A percentile compares a stretch with the other conserved stretches of the same genome.
These are phyloP conservation scores for Phytopythium sindhum DNA, from an alignment of 352 stramenopile species.

Conservation along the genomic window DNA sequence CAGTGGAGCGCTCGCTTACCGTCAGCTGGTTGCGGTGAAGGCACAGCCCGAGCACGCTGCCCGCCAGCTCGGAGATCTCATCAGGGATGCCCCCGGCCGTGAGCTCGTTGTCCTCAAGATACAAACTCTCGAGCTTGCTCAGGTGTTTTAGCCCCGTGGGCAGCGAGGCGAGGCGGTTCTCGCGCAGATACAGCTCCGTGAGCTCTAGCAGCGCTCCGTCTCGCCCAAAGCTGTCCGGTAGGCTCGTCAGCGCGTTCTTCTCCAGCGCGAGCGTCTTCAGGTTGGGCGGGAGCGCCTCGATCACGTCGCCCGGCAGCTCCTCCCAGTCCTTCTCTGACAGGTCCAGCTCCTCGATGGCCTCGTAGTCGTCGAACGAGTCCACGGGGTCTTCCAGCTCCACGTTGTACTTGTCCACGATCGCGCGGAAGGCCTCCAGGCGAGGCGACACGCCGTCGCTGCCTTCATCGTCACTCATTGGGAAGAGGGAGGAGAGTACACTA, in stretches of 20 bases:
- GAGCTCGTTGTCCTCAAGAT: slow-evolving; percentile 85
- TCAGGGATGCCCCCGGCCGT: slow-evolving; percentile 55
- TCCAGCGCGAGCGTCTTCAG: slow-evolving; percentile 79
- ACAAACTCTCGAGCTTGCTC: slow-evolving; percentile 70
- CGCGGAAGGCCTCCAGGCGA: slow-evolving; percentile 45
- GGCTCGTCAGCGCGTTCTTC: slow-evolving; percentile 58
- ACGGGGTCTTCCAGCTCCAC: slow-evolving; percentile 69
- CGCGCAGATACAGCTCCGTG: slow-evolving; percentile 78
- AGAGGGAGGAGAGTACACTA: background rate
- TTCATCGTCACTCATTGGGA: slow-evolving; percentile 48
- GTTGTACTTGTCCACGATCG: slow-evolving; percentile 62
- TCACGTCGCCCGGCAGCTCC: slow-evolving; percentile 54
- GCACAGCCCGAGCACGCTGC: slow-evolving; percentile 61
- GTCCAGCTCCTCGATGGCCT: slow-evolving; percentile 77
- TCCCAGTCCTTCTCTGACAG: slow-evolving; percentile 71
- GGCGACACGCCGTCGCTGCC: slow-evolving; percentile 20
- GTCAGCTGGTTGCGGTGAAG: slow-evolving; percentile 79
- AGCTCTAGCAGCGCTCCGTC: slow-evolving; percentile 28
- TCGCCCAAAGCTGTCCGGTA: slow-evolving; percentile 54
- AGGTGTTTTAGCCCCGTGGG: slow-evolving; percentile 50
- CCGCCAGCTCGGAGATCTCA: slow-evolving; percentile 37
- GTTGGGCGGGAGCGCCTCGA: slow-evolving; percentile 45
- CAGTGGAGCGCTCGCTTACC: slow-evolving; percentile 14
- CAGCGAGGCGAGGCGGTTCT: slow-evolving; percentile 67
- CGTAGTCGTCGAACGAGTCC: slow-evolving; percentile 57